A percentile compares a stretch with the other conserved stretches of the same genome.
Evolutionary conservation across 805 yeast genomes (phyloP).

Genomic region (Yueomyces sinensis): DNA sequence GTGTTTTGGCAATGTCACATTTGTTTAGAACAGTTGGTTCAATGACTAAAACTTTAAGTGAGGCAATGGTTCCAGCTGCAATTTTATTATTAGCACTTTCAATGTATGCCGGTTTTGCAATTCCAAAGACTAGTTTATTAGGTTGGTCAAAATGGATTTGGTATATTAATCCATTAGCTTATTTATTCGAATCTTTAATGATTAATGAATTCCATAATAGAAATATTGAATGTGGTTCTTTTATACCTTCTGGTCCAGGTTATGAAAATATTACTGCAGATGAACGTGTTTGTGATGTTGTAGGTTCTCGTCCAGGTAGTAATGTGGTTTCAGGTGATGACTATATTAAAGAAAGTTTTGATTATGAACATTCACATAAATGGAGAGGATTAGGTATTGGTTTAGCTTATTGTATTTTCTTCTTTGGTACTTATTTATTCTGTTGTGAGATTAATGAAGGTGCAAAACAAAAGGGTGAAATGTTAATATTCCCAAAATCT

Average conservation of each 20-base stretch:
- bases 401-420: slow-evolving; percentile 40
- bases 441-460: slow-evolving; percentile 47
- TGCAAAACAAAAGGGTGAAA: slow-evolving; percentile 61
- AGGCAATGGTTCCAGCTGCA: slow-evolving; percentile 49
- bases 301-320: slow-evolving; percentile 43
- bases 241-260: slow-evolving; percentile 35
- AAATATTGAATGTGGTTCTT: slow-evolving; percentile 32
- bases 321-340: slow-evolving; percentile 37
- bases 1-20: slow-evolving; percentile 42
- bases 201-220: slow-evolving; percentile 42
- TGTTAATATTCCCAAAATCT: slow-evolving; percentile 42
- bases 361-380: slow-evolving; percentile 32
- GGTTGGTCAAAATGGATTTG: slow-evolving; percentile 60
- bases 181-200: slow-evolving; percentile 45
- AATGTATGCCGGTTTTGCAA: slow-evolving; percentile 43
- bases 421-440: slow-evolving; percentile 38
- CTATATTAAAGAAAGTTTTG: slow-evolving; percentile 32
- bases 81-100: slow-evolving; percentile 34
- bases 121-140: slow-evolving; percentile 42
- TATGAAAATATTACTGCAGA: slow-evolving; percentile 25
- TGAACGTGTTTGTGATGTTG: slow-evolving; percentile 40
- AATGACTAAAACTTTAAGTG: slow-evolving; percentile 31
- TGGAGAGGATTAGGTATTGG: slow-evolving; percentile 60
- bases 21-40: slow-evolving; percentile 43
- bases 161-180: slow-evolving; percentile 45